Evolutionary conservation across 495 filamentous ascomycete genomes (phyloP).

Genomic region (Penicillium herquei): DNA sequence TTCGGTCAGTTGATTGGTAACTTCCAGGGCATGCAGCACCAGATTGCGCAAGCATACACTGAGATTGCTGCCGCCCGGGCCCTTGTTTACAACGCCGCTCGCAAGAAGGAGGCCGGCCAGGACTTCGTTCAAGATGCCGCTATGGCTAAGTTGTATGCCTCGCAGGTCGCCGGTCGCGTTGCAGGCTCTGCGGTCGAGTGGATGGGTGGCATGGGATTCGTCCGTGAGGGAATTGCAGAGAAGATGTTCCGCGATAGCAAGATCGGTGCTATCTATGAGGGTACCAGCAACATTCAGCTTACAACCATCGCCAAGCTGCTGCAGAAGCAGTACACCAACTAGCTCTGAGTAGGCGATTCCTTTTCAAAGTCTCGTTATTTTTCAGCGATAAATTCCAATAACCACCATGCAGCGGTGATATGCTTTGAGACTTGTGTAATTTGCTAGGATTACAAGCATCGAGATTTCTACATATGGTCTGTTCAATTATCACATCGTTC

Average conservation of each 20-base stretch:
- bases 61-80: conserved; percentile 90
- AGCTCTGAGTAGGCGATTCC: not conserved
- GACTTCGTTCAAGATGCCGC: conserved; percentile 94
- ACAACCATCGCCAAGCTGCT: conserved; percentile 92
- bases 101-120: conserved; percentile 96
- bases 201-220: conserved; percentile 99
- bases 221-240: conserved; percentile 93
- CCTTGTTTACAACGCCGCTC: conserved; percentile 92
- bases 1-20: conserved; percentile 90
- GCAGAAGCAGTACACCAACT: conserved; percentile 80
- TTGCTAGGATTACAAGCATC: no score
- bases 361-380: not conserved
- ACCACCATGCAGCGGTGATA: not conserved
- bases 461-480: no score
- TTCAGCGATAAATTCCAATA: not conserved
- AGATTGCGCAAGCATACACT: conserved; percentile 93
- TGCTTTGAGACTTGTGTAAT: not conserved
- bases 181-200: conserved; percentile 88
- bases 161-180: conserved; percentile 88
- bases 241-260: conserved; percentile 98
- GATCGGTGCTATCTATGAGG: conserved; percentile 98
- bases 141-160: conserved; percentile 96
- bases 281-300: conserved; percentile 81
- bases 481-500: no score
- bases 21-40: conserved; percentile 99